Conservation (phyloP, 805 yeast genomes). For the Saccharomycopsis sp. region DNA sequence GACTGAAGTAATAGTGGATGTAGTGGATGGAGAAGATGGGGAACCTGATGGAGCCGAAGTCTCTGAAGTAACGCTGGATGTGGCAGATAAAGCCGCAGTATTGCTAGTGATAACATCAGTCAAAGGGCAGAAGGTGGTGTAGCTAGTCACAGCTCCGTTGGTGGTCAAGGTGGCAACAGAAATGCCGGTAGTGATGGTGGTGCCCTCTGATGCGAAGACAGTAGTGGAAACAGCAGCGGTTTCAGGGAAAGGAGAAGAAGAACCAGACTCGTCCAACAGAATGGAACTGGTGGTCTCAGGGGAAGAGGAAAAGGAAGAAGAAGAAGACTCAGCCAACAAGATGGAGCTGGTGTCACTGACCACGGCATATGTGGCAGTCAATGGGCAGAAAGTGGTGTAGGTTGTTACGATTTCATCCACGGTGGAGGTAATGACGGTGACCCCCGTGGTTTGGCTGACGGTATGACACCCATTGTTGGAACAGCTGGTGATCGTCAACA, state of each 20-base stretch:
- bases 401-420: slow-evolving; percentile 23
- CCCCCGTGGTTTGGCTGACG: slow-evolving; percentile 25
- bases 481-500: slow-evolving; percentile 26
- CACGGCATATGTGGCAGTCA: slow-evolving; percentile 15
- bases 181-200: no score
- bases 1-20: neutral
- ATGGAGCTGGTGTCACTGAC: no score
- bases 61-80: neutral
- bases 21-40: neutral
- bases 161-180: neutral
- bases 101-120: neutral
- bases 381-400: slow-evolving; percentile 26
- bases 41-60: neutral
- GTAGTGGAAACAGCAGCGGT: neutral
- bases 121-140: slow-evolving; percentile 1
- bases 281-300: no score
- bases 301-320: no score
- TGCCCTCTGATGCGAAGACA: no score
- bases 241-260: neutral
- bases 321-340: no score
- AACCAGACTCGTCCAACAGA: neutral
- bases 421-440: slow-evolving; percentile 24
- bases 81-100: neutral
- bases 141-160: neutral
- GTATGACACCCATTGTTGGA: slow-evolving; percentile 22